Percentiles rank a stretch among this genome's conserved stretches.
These are phyloP conservation scores for Capronia epimyces DNA, from an alignment of 2,329 filamentous ascomycete species.

Conservation along the genomic window DNA sequence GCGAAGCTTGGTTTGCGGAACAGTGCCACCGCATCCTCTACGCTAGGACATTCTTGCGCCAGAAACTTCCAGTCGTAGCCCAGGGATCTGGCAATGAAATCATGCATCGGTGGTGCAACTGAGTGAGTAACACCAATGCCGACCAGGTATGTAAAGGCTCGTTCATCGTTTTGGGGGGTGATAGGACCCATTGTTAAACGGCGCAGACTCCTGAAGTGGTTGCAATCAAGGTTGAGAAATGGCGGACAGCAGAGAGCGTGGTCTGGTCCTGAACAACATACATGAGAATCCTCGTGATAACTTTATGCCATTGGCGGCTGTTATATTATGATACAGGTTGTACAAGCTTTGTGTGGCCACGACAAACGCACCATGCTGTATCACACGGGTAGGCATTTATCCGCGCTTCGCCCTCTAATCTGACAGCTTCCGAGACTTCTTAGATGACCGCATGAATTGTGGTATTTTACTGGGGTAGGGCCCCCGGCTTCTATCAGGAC, in stretches of 20 bases:
- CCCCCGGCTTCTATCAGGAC: no score
- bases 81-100: slow-evolving; percentile 36
- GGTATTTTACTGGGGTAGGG: no score
- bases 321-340: not conserved
- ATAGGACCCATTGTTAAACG: not conserved
- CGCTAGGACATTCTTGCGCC: slow-evolving; percentile 31
- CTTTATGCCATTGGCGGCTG: not conserved
- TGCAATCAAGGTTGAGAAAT: not conserved
- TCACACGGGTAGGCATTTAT: not conserved
- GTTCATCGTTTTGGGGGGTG: not conserved
- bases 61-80: slow-evolving; percentile 36
- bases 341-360: not conserved
- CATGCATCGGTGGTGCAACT: slow-evolving; percentile 40
- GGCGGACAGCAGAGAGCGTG: not conserved
- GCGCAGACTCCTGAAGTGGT: no score
- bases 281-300: no score
- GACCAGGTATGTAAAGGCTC: slow-evolving; percentile 34
- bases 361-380: not conserved
- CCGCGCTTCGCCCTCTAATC: not conserved
- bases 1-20: slow-evolving; percentile 32
- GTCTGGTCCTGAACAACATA: no score
- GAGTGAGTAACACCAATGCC: slow-evolving; percentile 41
- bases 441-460: no score
- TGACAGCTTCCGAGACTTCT: not conserved
- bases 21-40: slow-evolving; percentile 34